Base-by-base conservation (phyloP, 176 grass and related monocot genomes). In the Bothriochloa decipiens region DNA sequence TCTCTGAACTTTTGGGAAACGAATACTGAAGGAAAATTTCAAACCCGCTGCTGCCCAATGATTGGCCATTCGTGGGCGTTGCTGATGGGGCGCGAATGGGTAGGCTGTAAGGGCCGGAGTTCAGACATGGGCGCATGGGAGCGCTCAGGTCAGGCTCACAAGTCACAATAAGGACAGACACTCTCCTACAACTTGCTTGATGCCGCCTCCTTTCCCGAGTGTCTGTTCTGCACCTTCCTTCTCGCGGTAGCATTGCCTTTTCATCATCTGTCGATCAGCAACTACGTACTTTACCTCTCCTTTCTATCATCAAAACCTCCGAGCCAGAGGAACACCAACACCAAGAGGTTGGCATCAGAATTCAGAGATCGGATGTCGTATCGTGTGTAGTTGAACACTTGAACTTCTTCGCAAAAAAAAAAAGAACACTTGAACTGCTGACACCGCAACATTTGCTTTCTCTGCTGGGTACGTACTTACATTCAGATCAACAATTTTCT, bases 181-280 rank as follows among this genome's bases (percentile, higher is more conserved):
- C 29, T 62, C 27, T 81, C 40, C 65, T 58, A 29, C 90, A 88
- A 88, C 68, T 16, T 49, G 90, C 74, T 25, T 90, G 87, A 72
- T 20, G 40, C 63, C 28, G 33, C 36, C 55, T 36, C 11, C 66
- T 74, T 8, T 32, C 5, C 25, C 11, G 7, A 20, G 20, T 15
- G 29, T 10, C 75, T 36, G 37, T 70, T 70, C 58, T 55, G n/a
- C 63, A 89, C 16, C 72, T 70, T 68, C 7, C 45, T 74, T 70
- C 2, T 23, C 15, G n/a, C 8, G 4, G 76, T 10, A 12, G 12
- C 42, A 22, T 8, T 18, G 58, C 28, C 28, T 41, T 45, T 17
- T 4, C 27, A 5, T 14, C 35, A 8, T 36, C 20, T 55, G 23
- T 28, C 36, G 37, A 37, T 15, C 28, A 58, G 20, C 53, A 58